Evolutionary conservation across 2,329 filamentous ascomycete species (phyloP).

Genomic region (Thielaviopsis punctulata): DNA sequence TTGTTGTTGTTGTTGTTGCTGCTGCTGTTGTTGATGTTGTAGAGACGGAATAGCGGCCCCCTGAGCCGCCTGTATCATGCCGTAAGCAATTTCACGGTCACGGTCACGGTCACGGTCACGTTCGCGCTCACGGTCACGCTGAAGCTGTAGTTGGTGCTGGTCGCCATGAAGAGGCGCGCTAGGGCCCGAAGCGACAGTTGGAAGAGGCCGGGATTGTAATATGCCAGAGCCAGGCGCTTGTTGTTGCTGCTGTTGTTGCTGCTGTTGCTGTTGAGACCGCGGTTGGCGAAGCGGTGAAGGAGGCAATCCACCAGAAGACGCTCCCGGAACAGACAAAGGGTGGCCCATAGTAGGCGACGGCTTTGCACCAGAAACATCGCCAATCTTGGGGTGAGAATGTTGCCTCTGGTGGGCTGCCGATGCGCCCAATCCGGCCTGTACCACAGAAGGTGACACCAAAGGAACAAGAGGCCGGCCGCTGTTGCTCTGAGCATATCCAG

Average conservation of each 20-base stretch:
- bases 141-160: constrained; percentile 9
- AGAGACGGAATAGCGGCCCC: background rate
- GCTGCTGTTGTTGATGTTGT: background rate
- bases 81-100: background rate
- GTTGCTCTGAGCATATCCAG: background rate
- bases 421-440: background rate
- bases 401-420: background rate
- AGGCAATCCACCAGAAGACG: background rate
- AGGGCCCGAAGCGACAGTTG: background rate
- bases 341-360: constrained; percentile 1
- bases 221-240: constrained; percentile 9
- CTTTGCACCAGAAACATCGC: background rate
- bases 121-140: constrained; percentile 8
- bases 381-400: constrained; percentile 5
- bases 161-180: background rate
- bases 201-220: background rate
- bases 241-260: constrained; percentile 1
- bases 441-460: background rate
- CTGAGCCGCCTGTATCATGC: constrained; percentile 4
- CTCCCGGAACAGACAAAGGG: background rate
- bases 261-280: constrained; percentile 15
- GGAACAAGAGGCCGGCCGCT: constrained; percentile 1
- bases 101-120: background rate
- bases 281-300: constrained; percentile 12
- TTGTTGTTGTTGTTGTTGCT: no score